phyloP scores from a whole-genome alignment of 768 basidiomycete species.

The Tubosaeta sp. region DNA sequence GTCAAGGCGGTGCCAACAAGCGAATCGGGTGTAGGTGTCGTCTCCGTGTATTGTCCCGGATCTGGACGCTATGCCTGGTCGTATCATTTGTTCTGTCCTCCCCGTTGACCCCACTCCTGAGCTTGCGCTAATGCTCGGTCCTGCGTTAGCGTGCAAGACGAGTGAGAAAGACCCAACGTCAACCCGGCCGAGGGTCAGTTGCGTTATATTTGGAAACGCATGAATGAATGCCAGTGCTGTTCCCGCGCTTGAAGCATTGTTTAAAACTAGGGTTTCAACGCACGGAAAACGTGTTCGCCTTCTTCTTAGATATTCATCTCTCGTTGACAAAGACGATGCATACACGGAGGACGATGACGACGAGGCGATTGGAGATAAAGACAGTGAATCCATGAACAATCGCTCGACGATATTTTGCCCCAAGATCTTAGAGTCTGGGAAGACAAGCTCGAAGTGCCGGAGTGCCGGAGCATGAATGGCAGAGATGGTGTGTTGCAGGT shows the following conservation, averaged over 20 bases:
- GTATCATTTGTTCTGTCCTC: neutral
- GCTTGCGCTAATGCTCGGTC: neutral
- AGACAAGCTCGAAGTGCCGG: constrained; percentile 31
- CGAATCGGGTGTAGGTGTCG: constrained; percentile 4
- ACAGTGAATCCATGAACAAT: constrained; percentile 16
- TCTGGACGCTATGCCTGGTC: neutral
- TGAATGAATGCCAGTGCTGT: constrained; percentile 24
- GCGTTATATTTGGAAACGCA: constrained; percentile 21
- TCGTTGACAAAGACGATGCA: neutral
- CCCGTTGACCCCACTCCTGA: neutral
- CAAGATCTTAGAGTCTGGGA: constrained; percentile 27
- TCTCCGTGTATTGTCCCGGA: neutral
- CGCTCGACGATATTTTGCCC: constrained; percentile 26
- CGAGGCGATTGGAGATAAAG: neutral
- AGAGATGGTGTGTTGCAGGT: constrained; percentile 28
- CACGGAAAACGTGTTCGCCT: constrained; percentile 23
- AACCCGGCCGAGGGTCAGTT: constrained; percentile 22
- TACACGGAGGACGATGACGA: constrained; percentile 4
- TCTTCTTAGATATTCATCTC: constrained; percentile 1
- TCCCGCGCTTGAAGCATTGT: constrained; percentile 23
- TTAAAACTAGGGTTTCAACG: constrained; percentile 25
- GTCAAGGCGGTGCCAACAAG: constrained; percentile 18
- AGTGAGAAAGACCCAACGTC: constrained; percentile 24
- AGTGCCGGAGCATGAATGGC: constrained; percentile 26
- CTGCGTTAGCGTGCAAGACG: constrained; percentile 10